Evolutionary conservation across 176 grass and related monocot genomes (phyloP), one percentile per base, ranked within the genome.

Genomic region (Panicum miliaceum): DNA sequence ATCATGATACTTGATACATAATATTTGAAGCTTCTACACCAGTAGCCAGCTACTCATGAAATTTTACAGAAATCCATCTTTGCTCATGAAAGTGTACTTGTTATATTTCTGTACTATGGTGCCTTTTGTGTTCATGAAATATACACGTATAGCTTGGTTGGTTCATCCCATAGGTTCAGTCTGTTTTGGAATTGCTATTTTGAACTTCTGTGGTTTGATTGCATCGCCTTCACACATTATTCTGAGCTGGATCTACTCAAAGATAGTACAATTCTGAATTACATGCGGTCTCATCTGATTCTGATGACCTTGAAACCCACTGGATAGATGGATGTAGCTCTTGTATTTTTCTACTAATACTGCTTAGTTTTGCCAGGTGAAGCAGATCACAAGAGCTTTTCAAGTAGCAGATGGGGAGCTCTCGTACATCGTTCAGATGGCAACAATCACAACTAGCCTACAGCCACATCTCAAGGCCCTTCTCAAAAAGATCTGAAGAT

Each of bases 381-480:
- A 94, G 77, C 90, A 97, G 74, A 94, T 97, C 54, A 87, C 84
- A 13, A 94, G 94, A 68, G 32, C 73, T 77, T 94, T 94, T 81
- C 81, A 92, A 66, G 51, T 89, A 56, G 82, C 69, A 63, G 69
- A 91, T 71, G 82, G 69, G 51, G 84, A 91, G 70, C 88, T 94
- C 7, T 92, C 92, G 0, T 94, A 97, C 26, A 65, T 92, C 4
- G 90, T 94, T 79, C 92, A 94, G 78, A 94, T 97, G 92, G 90
- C 80, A 68, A 92, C 94, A 65, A 46, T 81, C 26, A 66, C 82
- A 29, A 89, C 82, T 45, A 79, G 62, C 68, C 85, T 94, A 71
- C 88, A 91, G 68, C 86, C 86, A 29, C 92, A 97, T 87, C 86
- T 97, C 35, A 92, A 79, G 68, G 94, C 88, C n/a, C 51, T 92